These are phyloP conservation scores for Aphanomyces cochlioides DNA, from an alignment of 352 stramenopile genomes.

Conservation along the genomic window DNA sequence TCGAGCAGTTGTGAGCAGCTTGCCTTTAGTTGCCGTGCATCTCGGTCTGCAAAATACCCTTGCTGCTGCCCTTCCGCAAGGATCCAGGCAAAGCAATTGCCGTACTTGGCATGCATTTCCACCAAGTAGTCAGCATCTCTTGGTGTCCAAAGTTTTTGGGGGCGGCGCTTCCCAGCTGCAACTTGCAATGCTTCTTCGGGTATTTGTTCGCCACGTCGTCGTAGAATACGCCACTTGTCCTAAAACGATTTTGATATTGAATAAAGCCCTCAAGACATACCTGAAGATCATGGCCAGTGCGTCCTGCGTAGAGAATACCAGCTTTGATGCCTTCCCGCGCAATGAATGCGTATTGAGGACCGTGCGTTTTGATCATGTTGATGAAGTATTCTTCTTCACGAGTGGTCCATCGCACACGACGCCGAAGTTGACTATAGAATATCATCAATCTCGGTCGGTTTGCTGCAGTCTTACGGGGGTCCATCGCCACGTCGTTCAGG, in stretches of 20 bases:
- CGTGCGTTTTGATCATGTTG: slow-evolving; percentile 10
- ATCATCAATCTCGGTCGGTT: neutral
- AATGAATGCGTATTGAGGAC: neutral
- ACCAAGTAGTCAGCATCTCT: neutral
- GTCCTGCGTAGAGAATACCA: neutral
- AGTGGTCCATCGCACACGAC: neutral
- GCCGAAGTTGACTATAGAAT: neutral
- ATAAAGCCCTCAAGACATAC: neutral
- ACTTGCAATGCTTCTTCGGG: slow-evolving; percentile 6
- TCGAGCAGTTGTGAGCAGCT: neutral
- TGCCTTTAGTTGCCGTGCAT: slow-evolving; percentile 7
- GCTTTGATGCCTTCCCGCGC: neutral
- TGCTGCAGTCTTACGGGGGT: neutral
- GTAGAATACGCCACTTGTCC: slow-evolving; percentile 19
- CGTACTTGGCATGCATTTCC: slow-evolving; percentile 3
- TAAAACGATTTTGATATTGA: neutral
- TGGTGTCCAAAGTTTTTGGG: neutral
- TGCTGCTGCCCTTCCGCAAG: neutral
- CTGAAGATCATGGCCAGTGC: slow-evolving; percentile 3
- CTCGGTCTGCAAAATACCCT: neutral
- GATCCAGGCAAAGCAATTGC: slow-evolving; percentile 3
- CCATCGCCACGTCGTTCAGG: neutral
- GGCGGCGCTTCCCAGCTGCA: neutral
- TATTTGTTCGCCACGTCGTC: neutral
- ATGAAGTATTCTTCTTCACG: slow-evolving; percentile 13